Evolutionary conservation across 495 filamentous ascomycete genomes (phyloP), one percentile per base, ranked within the genome.

Genomic region (Chaetomium tenue): DNA sequence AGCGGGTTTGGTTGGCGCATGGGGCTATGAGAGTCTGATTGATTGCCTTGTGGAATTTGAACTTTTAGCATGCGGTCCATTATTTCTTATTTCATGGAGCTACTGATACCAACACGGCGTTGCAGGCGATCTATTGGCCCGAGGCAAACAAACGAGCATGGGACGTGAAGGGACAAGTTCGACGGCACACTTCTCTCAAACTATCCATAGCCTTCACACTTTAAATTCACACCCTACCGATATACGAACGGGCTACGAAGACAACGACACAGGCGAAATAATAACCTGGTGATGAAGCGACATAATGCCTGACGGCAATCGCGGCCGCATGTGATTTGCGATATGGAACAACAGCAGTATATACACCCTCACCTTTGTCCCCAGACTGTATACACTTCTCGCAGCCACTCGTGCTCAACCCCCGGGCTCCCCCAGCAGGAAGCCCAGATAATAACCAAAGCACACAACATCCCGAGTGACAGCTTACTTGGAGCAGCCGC

Each of bases 401-500:
- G 33, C 40, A 44, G 13, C 40, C 13, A 44, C 40, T 44, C 16
- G 5, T 4, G 25, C 13, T 8, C 33, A 12, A 28, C 47, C 47
- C 46, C 47, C 33, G 25, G 26, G 15, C 33, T 18, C 16, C 25
- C 8, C 33, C 33, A 37, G n/a, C n/a, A 37, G 6, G 33, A 18
- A 18, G 25, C 26, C 11, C 12, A 2, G 33, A 12, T 8, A 37
- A 11, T 8, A 33, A 5, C 22, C 52, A n/a, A 15, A 1, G 26
- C 15, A 20, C 13, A 25, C 51, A 28, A 54, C 16, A 1, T 7
- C 30, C 54, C 6, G 64, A 77, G 73, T 3, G 67, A 69, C 52
- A 76, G 71, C 59, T 71, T 72, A 58, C 12, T 69, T 63, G 0
- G 53, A 50, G 72, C 79, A 80, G 23, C 74, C 73, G 63, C 76